phyloP scores from a whole-genome alignment of 768 basidiomycete species.

The Lactarius trivialis region DNA sequence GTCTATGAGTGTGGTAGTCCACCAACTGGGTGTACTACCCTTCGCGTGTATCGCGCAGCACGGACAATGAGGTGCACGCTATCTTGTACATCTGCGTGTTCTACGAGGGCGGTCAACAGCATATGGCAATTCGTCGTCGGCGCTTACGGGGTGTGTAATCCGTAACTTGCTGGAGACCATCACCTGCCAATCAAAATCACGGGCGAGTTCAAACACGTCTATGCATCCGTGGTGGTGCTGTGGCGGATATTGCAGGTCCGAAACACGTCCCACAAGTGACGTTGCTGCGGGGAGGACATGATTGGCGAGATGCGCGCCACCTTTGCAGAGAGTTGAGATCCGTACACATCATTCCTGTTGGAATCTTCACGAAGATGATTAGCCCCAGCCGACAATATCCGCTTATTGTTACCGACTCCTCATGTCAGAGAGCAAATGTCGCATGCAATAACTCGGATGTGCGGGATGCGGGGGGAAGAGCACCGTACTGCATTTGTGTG shows the following conservation, averaged over 20 bases:
- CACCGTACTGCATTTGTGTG: neutral
- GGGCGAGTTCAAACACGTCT: constrained; percentile 8
- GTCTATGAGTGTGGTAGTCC: neutral
- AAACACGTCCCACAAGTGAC: constrained; percentile 12
- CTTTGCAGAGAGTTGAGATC: constrained; percentile 3
- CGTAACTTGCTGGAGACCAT: neutral
- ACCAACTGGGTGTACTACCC: neutral
- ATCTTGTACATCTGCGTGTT: neutral
- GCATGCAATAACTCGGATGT: neutral
- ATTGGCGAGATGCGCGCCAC: constrained; percentile 4
- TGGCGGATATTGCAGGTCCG: neutral
- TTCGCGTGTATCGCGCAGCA: neutral
- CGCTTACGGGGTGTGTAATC: neutral
- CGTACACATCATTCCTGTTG: neutral
- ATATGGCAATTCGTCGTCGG: neutral
- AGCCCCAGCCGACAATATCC: neutral
- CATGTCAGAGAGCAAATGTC: neutral
- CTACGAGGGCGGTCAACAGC: neutral
- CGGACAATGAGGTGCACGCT: neutral
- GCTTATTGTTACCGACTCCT: constrained; percentile 4
- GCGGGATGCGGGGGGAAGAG: neutral
- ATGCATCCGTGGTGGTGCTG: neutral
- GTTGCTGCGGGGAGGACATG: neutral
- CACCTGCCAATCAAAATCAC: constrained; percentile 2
- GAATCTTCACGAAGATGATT: neutral